Percentiles rank a stretch among this genome's conserved stretches.
phyloP scores from a whole-genome alignment of 768 basidiomycete species.

The Punctularia strigosozonata region DNA sequence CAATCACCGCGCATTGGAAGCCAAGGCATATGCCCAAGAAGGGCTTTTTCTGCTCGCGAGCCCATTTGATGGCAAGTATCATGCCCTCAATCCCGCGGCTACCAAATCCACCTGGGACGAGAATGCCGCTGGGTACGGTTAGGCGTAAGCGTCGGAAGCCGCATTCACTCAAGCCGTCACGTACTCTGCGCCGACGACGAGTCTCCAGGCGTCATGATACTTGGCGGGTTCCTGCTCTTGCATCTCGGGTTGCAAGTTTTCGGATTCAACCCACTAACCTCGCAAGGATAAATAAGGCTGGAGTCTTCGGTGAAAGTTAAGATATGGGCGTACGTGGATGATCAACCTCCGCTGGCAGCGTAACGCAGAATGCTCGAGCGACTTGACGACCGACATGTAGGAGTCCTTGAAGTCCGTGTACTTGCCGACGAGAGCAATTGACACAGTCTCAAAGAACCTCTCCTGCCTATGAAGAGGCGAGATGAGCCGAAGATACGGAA shows the following conservation, averaged over 20 bases:
- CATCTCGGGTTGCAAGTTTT: conserved; percentile 73
- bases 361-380: conserved; percentile 94
- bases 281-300: no score
- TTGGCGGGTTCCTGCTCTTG: conserved; percentile 71
- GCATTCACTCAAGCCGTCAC: conserved; percentile 13
- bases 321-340: conserved; percentile 43
- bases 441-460: conserved; percentile 79
- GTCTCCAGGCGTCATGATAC: conserved; percentile 94
- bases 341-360: conserved; percentile 76
- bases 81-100: conserved; percentile 91
- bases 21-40: conserved; percentile 96
- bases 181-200: conserved; percentile 81
- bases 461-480: conserved; percentile 56
- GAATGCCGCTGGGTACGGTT: conserved; percentile 59
- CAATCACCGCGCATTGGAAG: conserved; percentile 93
- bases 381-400: conserved; percentile 96
- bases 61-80: conserved; percentile 97
- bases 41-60: conserved; percentile 87
- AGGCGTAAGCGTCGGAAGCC: conserved; percentile 5
- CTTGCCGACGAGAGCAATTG: conserved; percentile 90
- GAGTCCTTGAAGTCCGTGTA: conserved; percentile 96
- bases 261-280: conserved; percentile 89
- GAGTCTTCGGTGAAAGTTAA: not conserved
- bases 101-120: conserved; percentile 96
- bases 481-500: not conserved